These are phyloP conservation scores for Globisporangium irregulare DNA, from an alignment of 352 stramenopile species.

Conservation along the genomic window DNA sequence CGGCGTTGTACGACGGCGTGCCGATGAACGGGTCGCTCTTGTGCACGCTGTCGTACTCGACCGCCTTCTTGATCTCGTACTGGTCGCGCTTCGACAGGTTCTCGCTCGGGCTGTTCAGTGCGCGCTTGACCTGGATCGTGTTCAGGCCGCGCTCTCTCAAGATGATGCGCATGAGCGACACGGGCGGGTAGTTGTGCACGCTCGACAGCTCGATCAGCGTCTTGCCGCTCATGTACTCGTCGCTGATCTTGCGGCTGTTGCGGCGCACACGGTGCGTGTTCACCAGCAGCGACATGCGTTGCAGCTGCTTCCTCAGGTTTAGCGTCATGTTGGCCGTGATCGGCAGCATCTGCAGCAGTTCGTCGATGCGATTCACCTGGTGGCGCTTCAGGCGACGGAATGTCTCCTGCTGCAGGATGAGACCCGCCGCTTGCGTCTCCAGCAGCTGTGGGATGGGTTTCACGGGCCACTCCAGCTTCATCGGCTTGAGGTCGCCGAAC, in stretches of 20 bases:
- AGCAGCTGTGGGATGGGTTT: constrained; percentile 78
- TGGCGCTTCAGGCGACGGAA: constrained; percentile 81
- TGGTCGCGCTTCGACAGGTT: constrained; percentile 68
- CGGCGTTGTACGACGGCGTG: constrained; percentile 60
- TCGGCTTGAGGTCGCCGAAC: constrained; percentile 57
- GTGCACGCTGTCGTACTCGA: constrained; percentile 81
- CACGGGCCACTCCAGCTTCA: constrained; percentile 65
- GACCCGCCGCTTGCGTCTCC: constrained; percentile 73
- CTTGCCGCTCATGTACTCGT: constrained; percentile 71
- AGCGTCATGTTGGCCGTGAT: constrained; percentile 88
- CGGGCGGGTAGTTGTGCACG: constrained; percentile 76
- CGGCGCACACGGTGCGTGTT: constrained; percentile 81
- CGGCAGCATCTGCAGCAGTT: constrained; percentile 77
- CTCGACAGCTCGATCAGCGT: constrained; percentile 75
- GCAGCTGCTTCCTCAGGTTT: constrained; percentile 81
- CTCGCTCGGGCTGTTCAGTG: constrained; percentile 42
- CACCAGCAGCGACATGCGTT: constrained; percentile 83
- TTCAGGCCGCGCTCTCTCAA: constrained; percentile 61
- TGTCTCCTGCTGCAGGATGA: constrained; percentile 83
- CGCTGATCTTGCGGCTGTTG: constrained; percentile 49
- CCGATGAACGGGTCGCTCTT: constrained; percentile 81
- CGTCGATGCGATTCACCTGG: constrained; percentile 82
- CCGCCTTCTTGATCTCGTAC: constrained; percentile 65
- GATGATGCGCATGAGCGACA: constrained; percentile 84
- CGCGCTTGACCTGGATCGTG: constrained; percentile 57